Conservation (phyloP, 768 basidiomycete species). For the Xerocomus potaroensis region DNA sequence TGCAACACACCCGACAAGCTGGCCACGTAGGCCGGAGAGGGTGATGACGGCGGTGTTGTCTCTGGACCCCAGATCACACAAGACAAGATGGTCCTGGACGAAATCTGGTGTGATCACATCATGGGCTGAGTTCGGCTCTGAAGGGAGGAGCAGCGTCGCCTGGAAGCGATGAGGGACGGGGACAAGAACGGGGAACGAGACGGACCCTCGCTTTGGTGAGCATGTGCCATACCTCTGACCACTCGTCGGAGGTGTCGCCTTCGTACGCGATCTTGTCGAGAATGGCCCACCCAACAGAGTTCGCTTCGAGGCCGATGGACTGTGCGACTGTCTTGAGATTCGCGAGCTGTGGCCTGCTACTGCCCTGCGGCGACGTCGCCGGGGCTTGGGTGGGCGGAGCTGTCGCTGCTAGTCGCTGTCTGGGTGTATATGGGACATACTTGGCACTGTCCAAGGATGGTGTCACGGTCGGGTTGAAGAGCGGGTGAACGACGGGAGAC, state of each 20-base stretch:
- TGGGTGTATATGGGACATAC: constrained; percentile 77
- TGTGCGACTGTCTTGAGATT: constrained; percentile 73
- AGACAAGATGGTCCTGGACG: constrained; percentile 76
- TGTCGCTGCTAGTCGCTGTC: constrained; percentile 56
- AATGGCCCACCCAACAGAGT: constrained; percentile 71
- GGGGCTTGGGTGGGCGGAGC: constrained; percentile 40
- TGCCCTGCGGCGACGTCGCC: constrained; percentile 44
- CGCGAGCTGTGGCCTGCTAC: constrained; percentile 64
- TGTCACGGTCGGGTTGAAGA: constrained; percentile 45
- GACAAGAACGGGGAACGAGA: constrained; percentile 3
- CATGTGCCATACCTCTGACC: constrained; percentile 65
- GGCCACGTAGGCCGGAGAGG: constrained; percentile 79
- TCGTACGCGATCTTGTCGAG: constrained; percentile 63
- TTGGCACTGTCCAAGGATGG: constrained; percentile 30
- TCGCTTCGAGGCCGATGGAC: constrained; percentile 57
- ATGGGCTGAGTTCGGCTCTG: constrained; percentile 49
- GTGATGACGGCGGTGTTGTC: constrained; percentile 59
- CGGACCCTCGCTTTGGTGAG: constrained; percentile 65
- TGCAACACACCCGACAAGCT: constrained; percentile 57
- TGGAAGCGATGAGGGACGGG: constrained; percentile 28
- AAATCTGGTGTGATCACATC: constrained; percentile 67
- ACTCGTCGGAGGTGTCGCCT: constrained; percentile 50
- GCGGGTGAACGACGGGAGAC: constrained; percentile 56
- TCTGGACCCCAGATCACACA: constrained; percentile 51
- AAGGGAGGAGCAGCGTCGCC: constrained; percentile 79